A percentile compares a stretch with the other conserved stretches of the same genome.
phyloP scores from a whole-genome alignment of 495 filamentous ascomycete species.

The Podospora tetraspora region DNA sequence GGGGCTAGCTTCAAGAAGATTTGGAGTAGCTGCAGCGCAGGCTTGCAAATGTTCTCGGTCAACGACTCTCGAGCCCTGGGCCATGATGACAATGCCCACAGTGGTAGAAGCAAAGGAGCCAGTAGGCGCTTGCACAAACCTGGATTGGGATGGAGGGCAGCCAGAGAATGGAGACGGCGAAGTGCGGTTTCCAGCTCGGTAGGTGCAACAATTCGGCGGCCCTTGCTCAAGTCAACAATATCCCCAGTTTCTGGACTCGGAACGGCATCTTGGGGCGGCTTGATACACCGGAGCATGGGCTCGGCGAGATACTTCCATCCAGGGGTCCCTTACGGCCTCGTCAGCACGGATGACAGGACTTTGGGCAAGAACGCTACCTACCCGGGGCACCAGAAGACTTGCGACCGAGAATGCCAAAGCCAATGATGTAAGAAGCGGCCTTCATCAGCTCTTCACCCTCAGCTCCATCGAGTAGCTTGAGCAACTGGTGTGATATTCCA shows the following conservation, averaged over 20 bases:
- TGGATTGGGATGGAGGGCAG: slow-evolving; percentile 66
- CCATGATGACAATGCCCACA: slow-evolving; percentile 65
- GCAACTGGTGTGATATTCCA: slow-evolving; percentile 60
- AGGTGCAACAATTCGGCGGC: slow-evolving; percentile 38
- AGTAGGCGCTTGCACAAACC: slow-evolving; percentile 66
- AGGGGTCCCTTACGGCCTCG: slow-evolving; percentile 43
- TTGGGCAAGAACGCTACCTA: slow-evolving; percentile 23
- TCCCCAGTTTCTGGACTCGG: slow-evolving; percentile 21
- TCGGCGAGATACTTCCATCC: slow-evolving; percentile 66
- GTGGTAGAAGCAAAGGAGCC: slow-evolving; percentile 55
- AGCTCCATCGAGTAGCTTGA: slow-evolving; percentile 59
- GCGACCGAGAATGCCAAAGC: slow-evolving; percentile 64
- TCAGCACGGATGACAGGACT: neutral
- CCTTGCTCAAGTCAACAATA: slow-evolving; percentile 38
- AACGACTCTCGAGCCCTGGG: slow-evolving; percentile 22
- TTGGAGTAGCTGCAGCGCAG: slow-evolving; percentile 40
- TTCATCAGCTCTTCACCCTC: slow-evolving; percentile 59
- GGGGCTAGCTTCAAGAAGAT: slow-evolving; percentile 44
- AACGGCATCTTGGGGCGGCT: slow-evolving; percentile 40
- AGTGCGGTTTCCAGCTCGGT: slow-evolving; percentile 46
- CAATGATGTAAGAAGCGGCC: slow-evolving; percentile 67
- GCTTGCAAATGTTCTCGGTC: slow-evolving; percentile 32
- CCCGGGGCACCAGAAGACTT: slow-evolving; percentile 62
- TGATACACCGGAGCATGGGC: slow-evolving; percentile 58
- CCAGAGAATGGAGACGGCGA: slow-evolving; percentile 51